Conservation (phyloP, 306 rosid species). For the Oxytropis ochrocephala region DNA sequence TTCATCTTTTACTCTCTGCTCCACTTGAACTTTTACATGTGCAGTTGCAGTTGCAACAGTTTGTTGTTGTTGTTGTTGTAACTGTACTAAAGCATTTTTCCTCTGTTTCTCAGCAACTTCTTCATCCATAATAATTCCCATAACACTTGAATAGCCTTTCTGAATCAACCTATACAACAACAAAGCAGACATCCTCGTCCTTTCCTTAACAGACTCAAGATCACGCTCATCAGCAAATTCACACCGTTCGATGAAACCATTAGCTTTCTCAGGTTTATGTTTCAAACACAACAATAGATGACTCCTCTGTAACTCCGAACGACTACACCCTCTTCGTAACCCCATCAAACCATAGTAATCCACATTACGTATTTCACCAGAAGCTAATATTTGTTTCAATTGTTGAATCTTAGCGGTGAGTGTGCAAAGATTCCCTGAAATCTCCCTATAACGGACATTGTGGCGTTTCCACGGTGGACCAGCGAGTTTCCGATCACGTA, state of each 20-base stretch:
- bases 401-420: constrained; percentile 50
- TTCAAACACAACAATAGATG: constrained; percentile 60
- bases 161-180: constrained; percentile 71
- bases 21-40: constrained; percentile 30
- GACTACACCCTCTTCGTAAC: constrained; percentile 72
- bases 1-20: constrained; percentile 10
- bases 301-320: constrained; percentile 76
- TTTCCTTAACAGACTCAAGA: constrained; percentile 62
- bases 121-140: constrained; percentile 51
- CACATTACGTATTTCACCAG: constrained; percentile 59
- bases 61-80: constrained; percentile 17
- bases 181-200: constrained; percentile 64
- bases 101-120: constrained; percentile 60
- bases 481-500: constrained; percentile 74
- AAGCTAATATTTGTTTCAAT: constrained; percentile 59
- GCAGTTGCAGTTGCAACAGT: neutral
- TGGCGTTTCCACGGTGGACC: constrained; percentile 86
- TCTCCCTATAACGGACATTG: constrained; percentile 56
- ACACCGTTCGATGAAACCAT: constrained; percentile 58
- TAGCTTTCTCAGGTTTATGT: constrained; percentile 82
- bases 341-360: constrained; percentile 80
- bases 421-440: constrained; percentile 66
- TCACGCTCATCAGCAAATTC: constrained; percentile 63
- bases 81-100: constrained; percentile 27
- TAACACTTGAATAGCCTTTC: constrained; percentile 62